phyloP scores from a whole-genome alignment of 371 early-diverging fungal species.

The Mortierella sp. region DNA sequence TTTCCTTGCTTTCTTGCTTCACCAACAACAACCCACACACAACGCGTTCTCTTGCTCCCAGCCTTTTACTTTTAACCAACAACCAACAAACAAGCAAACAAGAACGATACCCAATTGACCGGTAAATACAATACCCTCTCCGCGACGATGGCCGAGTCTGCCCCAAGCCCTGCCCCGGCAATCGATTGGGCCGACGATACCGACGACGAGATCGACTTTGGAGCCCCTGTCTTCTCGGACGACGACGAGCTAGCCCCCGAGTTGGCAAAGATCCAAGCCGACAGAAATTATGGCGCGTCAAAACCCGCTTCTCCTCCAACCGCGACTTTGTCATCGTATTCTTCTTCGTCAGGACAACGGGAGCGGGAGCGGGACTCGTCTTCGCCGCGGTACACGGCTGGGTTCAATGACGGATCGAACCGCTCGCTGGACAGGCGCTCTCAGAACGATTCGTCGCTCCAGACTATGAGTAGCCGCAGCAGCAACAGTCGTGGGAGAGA shows the following conservation, averaged over 20 bases:
- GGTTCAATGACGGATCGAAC: slow-evolving; percentile 34
- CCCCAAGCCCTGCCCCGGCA: slow-evolving; percentile 24
- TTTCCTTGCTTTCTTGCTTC: not conserved
- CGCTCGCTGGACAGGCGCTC: slow-evolving; percentile 28
- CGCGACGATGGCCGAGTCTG: slow-evolving; percentile 28
- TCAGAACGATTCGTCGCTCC: slow-evolving; percentile 32
- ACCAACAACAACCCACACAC: not conserved
- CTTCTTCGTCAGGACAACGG: not conserved
- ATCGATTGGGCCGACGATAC: slow-evolving; percentile 57
- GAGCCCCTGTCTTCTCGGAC: slow-evolving; percentile 57
- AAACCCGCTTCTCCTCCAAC: not conserved
- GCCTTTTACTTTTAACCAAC: not conserved
- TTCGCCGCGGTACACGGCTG: slow-evolving; percentile 28
- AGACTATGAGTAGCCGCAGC: slow-evolving; percentile 27
- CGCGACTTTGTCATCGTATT: not conserved
- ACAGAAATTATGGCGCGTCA: not conserved
- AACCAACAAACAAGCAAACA: not conserved
- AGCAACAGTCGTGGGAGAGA: slow-evolving; percentile 17
- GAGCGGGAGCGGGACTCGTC: slow-evolving; percentile 1
- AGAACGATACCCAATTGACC: not conserved
- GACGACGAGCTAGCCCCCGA: slow-evolving; percentile 44
- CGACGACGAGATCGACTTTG: slow-evolving; percentile 57
- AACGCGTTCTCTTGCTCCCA: not conserved
- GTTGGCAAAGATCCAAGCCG: not conserved
- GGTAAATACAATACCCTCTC: not conserved